These are phyloP conservation scores for Diutina pseudorugosa DNA, from an alignment of 1,139 yeast species.

Conservation along the genomic window DNA sequence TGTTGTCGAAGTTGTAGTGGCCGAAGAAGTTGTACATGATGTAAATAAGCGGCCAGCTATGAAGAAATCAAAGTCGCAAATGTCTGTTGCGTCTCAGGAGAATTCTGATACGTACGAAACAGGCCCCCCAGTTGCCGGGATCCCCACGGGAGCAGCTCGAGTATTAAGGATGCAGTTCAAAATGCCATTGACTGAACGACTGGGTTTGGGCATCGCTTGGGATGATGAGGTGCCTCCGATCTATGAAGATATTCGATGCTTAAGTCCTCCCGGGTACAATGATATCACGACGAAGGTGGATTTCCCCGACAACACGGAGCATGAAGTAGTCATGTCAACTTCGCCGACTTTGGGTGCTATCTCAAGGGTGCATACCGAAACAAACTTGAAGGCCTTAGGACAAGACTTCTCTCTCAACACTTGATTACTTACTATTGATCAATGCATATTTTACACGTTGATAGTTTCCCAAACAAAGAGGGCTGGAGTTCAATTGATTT, in stretches of 20 bases:
- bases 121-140: constrained; percentile 33
- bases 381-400: background rate
- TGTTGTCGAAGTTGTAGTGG: constrained; percentile 81
- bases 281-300: background rate
- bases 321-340: background rate
- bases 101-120: constrained; percentile 5
- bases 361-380: background rate
- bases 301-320: background rate
- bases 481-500: too few relatives aligned
- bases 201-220: constrained; percentile 96
- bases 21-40: constrained; percentile 63
- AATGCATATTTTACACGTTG: background rate
- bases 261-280: constrained; percentile 76
- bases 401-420: background rate
- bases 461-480: too few relatives aligned
- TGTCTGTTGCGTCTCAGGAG: constrained; percentile 6
- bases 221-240: constrained; percentile 98
- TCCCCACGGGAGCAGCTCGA: constrained; percentile 91
- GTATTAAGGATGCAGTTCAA: constrained; percentile 92
- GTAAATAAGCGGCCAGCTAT: constrained; percentile 7
- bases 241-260: constrained; percentile 68
- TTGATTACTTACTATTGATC: background rate
- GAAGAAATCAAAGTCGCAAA: background rate
- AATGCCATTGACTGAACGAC: constrained; percentile 67
- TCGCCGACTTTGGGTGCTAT: background rate